A percentile compares a stretch with the other conserved stretches of the same genome.
Evolutionary conservation across 345 rosid species (phyloP).

Genomic region (Acer yangbiense): DNA sequence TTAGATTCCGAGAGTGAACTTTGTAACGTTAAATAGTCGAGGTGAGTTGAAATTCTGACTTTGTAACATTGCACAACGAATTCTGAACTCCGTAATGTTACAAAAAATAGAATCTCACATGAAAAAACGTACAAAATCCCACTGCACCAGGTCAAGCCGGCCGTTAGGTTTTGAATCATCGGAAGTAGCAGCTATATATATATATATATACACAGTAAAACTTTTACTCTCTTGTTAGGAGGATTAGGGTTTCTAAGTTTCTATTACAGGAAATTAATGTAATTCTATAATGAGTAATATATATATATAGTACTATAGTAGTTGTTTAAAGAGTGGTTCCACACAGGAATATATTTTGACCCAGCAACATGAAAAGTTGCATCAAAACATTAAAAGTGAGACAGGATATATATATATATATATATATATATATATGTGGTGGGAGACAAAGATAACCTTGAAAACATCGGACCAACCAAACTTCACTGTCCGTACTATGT

Average conservation of each 20-base stretch:
- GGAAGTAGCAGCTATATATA: neutral
- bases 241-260: conserved; percentile 9
- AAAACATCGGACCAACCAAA: neutral
- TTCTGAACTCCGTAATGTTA: too few species aligned
- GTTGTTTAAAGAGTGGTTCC: too few species aligned
- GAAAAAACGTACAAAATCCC: too few species aligned
- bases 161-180: neutral
- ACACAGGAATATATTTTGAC: neutral
- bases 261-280: neutral
- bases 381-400: conserved; percentile 1
- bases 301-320: too few species aligned
- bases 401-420: neutral
- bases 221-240: neutral
- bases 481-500: conserved; percentile 4
- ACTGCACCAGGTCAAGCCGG: too few species aligned
- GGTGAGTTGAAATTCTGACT: too few species aligned
- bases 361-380: conserved; percentile 8
- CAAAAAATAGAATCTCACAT: too few species aligned
- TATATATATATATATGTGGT: too few species aligned
- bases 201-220: neutral
- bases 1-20: too few species aligned
- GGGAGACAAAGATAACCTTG: conserved; percentile 8
- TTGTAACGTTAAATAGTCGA: too few species aligned
- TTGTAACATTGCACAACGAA: too few species aligned
- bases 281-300: too few species aligned